phyloP scores from a whole-genome alignment of 306 rosid species.

The Quercus ilex region DNA sequence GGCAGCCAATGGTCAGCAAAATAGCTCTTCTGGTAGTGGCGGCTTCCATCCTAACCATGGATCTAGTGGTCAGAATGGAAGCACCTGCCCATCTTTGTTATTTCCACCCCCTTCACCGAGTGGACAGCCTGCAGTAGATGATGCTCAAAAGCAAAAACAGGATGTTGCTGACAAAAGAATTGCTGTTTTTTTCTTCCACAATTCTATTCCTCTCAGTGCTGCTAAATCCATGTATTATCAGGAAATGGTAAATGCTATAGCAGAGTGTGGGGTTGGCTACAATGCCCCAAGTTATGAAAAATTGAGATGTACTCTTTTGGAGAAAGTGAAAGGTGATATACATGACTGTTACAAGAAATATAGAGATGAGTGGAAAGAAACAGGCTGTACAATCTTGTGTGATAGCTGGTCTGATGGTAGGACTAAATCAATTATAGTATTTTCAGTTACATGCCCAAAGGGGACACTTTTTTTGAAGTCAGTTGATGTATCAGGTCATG shows the following conservation, averaged over 20 bases:
- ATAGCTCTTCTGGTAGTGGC: slow-evolving; percentile 66
- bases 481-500: slow-evolving; percentile 53
- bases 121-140: slow-evolving; percentile 43
- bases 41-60: slow-evolving; percentile 53
- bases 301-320: slow-evolving; percentile 51
- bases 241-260: slow-evolving; percentile 69
- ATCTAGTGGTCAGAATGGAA: slow-evolving; percentile 54
- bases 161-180: slow-evolving; percentile 61
- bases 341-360: slow-evolving; percentile 43
- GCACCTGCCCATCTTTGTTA: slow-evolving; percentile 51
- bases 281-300: slow-evolving; percentile 65
- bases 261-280: slow-evolving; percentile 61
- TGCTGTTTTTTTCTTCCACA: slow-evolving; percentile 60
- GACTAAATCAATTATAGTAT: slow-evolving; percentile 44
- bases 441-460: slow-evolving; percentile 53
- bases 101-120: slow-evolving; percentile 42
- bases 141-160: slow-evolving; percentile 44
- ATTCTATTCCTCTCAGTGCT: slow-evolving; percentile 59
- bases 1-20: slow-evolving; percentile 41
- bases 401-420: slow-evolving; percentile 55
- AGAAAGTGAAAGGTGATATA: slow-evolving; percentile 53
- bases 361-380: slow-evolving; percentile 67
- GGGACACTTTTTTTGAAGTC: slow-evolving; percentile 58
- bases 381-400: slow-evolving; percentile 63
- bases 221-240: slow-evolving; percentile 60